Evolutionary conservation across 2,329 filamentous ascomycete species (phyloP).

Genomic region (Fonsecaea pugnacius): DNA sequence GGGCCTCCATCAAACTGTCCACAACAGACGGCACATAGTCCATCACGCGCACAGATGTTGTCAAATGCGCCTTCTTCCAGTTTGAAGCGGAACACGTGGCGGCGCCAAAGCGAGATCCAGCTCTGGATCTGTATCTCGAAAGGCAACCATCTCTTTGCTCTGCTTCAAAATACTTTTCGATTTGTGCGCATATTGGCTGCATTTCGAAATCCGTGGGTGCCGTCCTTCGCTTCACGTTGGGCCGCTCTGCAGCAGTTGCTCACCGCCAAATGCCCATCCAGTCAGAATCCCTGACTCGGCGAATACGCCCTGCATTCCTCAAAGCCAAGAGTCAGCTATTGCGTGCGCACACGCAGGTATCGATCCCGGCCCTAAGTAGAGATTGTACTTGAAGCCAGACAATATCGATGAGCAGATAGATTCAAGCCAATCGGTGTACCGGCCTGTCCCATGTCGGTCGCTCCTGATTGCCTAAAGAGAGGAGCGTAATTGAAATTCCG

Average conservation of each 20-base stretch:
- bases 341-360: not conserved
- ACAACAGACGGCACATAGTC: not conserved
- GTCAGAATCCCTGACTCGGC: not conserved
- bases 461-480: not conserved
- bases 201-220: not conserved
- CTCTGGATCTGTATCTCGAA: not conserved
- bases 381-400: not conserved
- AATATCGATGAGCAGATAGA: not conserved
- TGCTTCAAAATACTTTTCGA: no score
- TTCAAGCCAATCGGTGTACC: not conserved
- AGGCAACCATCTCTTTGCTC: not conserved
- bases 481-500: not conserved
- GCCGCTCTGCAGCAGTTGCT: not conserved
- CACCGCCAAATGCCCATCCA: slow-evolving; percentile 3
- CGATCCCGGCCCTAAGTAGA: not conserved
- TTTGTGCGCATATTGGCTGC: not conserved
- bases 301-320: not conserved
- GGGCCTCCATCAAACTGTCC: not conserved
- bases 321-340: not conserved
- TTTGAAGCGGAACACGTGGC: not conserved
- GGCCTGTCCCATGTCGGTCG: not conserved
- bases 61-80: not conserved
- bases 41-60: not conserved
- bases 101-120: not conserved
- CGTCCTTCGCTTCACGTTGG: slow-evolving; percentile 5